These are phyloP conservation scores for Kazachstania taianensis DNA, from an alignment of 805 yeast species.

Conservation along the genomic window DNA sequence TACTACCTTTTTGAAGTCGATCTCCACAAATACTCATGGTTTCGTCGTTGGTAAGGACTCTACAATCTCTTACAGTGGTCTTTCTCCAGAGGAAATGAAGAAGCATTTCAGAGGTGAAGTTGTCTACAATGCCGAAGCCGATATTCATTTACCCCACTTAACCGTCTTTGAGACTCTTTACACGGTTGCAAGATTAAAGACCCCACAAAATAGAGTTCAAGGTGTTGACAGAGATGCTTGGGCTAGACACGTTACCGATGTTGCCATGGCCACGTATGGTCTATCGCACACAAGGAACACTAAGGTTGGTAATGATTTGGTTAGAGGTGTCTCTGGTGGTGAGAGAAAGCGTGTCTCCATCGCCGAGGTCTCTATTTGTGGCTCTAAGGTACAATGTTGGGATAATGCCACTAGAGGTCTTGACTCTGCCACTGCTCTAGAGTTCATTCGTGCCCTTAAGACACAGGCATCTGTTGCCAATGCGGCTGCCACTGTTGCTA, in stretches of 20 bases:
- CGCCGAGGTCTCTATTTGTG: slow-evolving; percentile 63
- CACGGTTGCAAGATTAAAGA: slow-evolving; percentile 49
- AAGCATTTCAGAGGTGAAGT: slow-evolving; percentile 58
- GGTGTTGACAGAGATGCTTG: slow-evolving; percentile 46
- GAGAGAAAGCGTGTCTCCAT: slow-evolving; percentile 79
- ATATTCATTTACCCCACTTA: slow-evolving; percentile 57
- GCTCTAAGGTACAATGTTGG: slow-evolving; percentile 58
- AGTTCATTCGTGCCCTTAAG: slow-evolving; percentile 58
- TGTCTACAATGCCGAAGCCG: slow-evolving; percentile 59
- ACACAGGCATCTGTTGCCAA: slow-evolving; percentile 45
- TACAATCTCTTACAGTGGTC: slow-evolving; percentile 42
- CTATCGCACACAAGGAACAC: slow-evolving; percentile 50
- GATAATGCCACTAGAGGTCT: slow-evolving; percentile 83
- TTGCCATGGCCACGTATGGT: slow-evolving; percentile 50
- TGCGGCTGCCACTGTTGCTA: slow-evolving; percentile 54
- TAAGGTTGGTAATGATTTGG: slow-evolving; percentile 51
- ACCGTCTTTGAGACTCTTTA: slow-evolving; percentile 57
- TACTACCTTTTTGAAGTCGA: slow-evolving; percentile 53
- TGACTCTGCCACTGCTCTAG: slow-evolving; percentile 77
- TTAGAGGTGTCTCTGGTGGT: slow-evolving; percentile 78
- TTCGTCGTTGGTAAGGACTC: slow-evolving; percentile 41
- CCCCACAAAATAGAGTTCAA: slow-evolving; percentile 50
- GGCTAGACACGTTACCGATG: slow-evolving; percentile 45
- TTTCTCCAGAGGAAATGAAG: slow-evolving; percentile 39
- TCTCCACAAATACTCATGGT: slow-evolving; percentile 52